Conservation (phyloP, 2,329 filamentous ascomycete genomes). For the Aspergillus fijiensis region DNA sequence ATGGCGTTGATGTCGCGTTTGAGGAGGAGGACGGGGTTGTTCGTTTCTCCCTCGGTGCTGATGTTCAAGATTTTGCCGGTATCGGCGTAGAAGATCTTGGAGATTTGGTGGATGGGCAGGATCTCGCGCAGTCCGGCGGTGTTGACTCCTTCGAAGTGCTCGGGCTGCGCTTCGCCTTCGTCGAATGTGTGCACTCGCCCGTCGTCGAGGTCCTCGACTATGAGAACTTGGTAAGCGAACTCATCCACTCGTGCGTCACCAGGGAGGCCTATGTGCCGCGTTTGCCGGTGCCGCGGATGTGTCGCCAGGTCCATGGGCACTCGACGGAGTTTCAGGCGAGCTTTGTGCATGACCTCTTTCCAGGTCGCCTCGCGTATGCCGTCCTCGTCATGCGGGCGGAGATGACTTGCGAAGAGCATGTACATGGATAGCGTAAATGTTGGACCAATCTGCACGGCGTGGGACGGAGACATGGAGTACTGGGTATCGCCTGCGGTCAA, state of each 20-base stretch:
- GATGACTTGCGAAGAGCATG: constrained; percentile 87
- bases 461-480: constrained; percentile 64
- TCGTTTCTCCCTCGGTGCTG: constrained; percentile 64
- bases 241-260: constrained; percentile 54
- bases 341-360: constrained; percentile 97
- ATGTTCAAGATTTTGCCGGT: constrained; percentile 89
- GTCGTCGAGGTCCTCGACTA: constrained; percentile 79
- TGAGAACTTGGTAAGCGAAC: constrained; percentile 77
- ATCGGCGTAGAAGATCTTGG: constrained; percentile 91
- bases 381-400: constrained; percentile 57
- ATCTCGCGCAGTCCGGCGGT: constrained; percentile 65
- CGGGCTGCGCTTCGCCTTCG: constrained; percentile 56
- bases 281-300: constrained; percentile 15
- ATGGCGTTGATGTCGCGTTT: constrained; percentile 68
- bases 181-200: constrained; percentile 67
- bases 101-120: constrained; percentile 71
- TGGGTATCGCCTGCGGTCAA: constrained; percentile 83
- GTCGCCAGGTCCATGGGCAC: constrained; percentile 59
- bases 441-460: constrained; percentile 78
- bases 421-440: constrained; percentile 85
- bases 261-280: constrained; percentile 27
- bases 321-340: constrained; percentile 74
- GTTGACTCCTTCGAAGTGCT: constrained; percentile 60
- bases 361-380: constrained; percentile 70
- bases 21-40: constrained; percentile 71